Percentiles rank a stretch among this genome's conserved stretches.
These are phyloP conservation scores for Oryza glaberrima DNA, from an alignment of 176 grass and related monocot genomes.

Conservation along the genomic window DNA sequence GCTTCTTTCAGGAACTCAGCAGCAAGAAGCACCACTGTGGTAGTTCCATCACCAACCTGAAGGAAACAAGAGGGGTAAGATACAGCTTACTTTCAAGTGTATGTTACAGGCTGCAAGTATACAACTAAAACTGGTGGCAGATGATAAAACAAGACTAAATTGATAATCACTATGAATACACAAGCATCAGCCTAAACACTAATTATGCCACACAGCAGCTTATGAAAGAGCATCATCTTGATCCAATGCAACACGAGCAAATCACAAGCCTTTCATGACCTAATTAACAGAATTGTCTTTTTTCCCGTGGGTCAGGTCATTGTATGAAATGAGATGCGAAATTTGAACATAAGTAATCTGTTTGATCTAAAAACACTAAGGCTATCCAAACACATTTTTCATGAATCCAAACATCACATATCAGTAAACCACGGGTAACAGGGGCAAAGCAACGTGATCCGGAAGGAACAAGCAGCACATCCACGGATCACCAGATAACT, in stretches of 20 bases:
- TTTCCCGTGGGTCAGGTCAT: not conserved
- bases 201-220: not conserved
- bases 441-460: not conserved
- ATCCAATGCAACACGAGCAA: not conserved
- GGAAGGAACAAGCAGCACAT: not conserved
- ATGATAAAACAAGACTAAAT: not conserved
- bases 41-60: constrained; percentile 99
- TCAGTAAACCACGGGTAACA: not conserved
- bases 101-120: constrained; percentile 53
- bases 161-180: not conserved
- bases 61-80: constrained; percentile 14
- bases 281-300: not conserved
- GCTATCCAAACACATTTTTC: not conserved
- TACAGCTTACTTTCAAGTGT: not conserved
- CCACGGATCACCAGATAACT: not conserved
- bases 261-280: not conserved
- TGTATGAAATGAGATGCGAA: not conserved
- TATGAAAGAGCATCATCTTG: not conserved
- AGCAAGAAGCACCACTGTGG: constrained; percentile 96
- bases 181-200: not conserved
- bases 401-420: not conserved
- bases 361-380: not conserved
- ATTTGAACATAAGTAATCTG: not conserved
- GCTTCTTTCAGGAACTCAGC: constrained; percentile 93
- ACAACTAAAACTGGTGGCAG: constrained; percentile 12